Conservation (phyloP, 495 filamentous ascomycete species). For the Filosporella fistucella region DNA sequence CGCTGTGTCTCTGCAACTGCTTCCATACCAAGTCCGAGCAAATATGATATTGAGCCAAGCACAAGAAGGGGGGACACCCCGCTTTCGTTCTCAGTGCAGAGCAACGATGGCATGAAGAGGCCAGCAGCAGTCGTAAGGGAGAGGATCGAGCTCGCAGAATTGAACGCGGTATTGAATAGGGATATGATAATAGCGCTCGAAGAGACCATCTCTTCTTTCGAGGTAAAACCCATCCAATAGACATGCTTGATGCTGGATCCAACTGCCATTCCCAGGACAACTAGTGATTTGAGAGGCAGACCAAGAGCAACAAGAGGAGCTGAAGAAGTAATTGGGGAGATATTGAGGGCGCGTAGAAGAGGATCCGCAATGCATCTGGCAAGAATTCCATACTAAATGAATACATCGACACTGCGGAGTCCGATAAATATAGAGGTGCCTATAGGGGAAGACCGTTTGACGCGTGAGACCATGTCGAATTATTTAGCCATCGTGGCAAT, state of each 20-base stretch:
- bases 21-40: conserved; percentile 43
- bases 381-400: conserved; percentile 53
- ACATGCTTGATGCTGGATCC: conserved; percentile 48
- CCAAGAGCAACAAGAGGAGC: conserved; percentile 27
- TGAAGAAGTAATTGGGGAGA: conserved; percentile 26
- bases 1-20: conserved; percentile 47
- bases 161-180: conserved; percentile 42
- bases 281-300: conserved; percentile 33
- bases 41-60: conserved; percentile 39
- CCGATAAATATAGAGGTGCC: conserved; percentile 52
- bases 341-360: conserved; percentile 26
- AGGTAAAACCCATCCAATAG: conserved; percentile 34
- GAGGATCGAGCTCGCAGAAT: conserved; percentile 40
- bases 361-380: conserved; percentile 27
- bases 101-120: conserved; percentile 9
- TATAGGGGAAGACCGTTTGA: conserved; percentile 35
- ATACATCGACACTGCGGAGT: conserved; percentile 49
- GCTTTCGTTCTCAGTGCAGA: not conserved
- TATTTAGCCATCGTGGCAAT: not conserved
- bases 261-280: conserved; percentile 45
- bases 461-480: not conserved
- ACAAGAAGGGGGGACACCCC: conserved; percentile 25
- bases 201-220: conserved; percentile 38
- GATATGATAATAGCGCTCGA: conserved; percentile 29
- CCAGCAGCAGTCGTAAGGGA: conserved; percentile 37